Percentiles rank a stretch among this genome's conserved stretches.
Evolutionary conservation across 2,329 filamentous ascomycete species (phyloP).

Genomic region (Arthrobotrys sinensis): DNA sequence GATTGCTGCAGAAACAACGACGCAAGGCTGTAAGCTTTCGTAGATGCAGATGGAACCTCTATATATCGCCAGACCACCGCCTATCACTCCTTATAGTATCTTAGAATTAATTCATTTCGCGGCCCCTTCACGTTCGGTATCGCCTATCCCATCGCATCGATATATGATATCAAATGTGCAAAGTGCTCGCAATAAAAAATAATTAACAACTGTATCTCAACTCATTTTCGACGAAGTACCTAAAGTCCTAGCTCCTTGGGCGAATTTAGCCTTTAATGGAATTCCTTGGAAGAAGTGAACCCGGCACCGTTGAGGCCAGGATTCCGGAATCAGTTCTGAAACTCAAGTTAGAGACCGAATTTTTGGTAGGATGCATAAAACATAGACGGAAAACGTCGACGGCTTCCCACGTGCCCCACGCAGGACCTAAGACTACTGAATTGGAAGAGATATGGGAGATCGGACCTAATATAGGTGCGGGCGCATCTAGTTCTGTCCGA

Average conservation of each 20-base stretch:
- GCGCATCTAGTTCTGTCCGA: slow-evolving; percentile 8
- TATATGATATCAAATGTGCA: neutral
- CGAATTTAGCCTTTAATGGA: neutral
- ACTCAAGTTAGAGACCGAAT: slow-evolving; percentile 19
- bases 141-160: slow-evolving; percentile 5
- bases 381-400: slow-evolving; percentile 4
- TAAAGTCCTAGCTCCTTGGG: neutral
- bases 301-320: neutral
- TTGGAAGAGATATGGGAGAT: slow-evolving; percentile 27
- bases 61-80: slow-evolving; percentile 1
- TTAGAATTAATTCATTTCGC: neutral
- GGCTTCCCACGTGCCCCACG: neutral
- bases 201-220: neutral
- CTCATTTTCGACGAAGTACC: neutral
- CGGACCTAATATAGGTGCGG: slow-evolving; percentile 1
- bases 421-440: neutral
- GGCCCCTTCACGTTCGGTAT: neutral
- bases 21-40: slow-evolving; percentile 10
- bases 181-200: neutral
- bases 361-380: slow-evolving; percentile 11
- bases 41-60: neutral
- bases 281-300: neutral
- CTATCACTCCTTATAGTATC: slow-evolving; percentile 1
- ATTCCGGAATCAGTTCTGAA: neutral
- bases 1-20: slow-evolving; percentile 1